Percentiles rank a stretch among this genome's conserved stretches.
These are phyloP conservation scores for Dicorynia guianensis DNA, from an alignment of 306 rosid species.

Conservation along the genomic window DNA sequence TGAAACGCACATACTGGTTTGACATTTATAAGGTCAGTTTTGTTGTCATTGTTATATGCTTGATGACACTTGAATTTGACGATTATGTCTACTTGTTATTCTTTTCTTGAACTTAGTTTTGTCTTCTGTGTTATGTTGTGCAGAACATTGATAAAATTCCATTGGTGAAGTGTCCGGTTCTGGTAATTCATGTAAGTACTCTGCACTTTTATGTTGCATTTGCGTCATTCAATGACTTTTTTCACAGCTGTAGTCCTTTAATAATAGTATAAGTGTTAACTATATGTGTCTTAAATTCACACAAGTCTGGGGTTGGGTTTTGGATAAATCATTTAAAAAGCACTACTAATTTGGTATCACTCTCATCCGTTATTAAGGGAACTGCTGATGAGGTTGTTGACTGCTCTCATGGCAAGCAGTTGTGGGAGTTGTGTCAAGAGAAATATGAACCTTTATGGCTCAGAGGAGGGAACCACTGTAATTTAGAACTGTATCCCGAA, in stretches of 20 bases:
- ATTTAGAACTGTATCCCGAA: conserved; percentile 72
- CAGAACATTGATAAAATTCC: conserved; percentile 89
- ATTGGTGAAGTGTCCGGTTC: conserved; percentile 75
- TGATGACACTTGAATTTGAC: conserved; percentile 18
- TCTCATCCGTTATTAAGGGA: conserved; percentile 54
- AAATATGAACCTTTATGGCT: conserved; percentile 83
- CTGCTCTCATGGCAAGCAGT: conserved; percentile 75
- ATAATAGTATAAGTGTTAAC: not conserved
- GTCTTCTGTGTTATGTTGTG: conserved; percentile 32
- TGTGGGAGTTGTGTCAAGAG: conserved; percentile 77
- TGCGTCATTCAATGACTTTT: not conserved
- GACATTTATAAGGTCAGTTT: conserved; percentile 77
- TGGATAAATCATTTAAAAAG: not conserved
- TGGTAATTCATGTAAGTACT: conserved; percentile 77
- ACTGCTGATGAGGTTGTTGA: conserved; percentile 81
- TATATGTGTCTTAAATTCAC: not conserved
- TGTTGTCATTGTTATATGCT: conserved; percentile 22
- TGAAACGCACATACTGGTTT: conserved; percentile 82
- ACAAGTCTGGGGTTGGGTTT: conserved; percentile 4
- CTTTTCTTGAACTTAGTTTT: conserved; percentile 27
- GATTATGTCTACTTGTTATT: not conserved
- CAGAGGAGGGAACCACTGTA: conserved; percentile 77
- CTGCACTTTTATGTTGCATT: not conserved
- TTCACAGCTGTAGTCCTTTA: not conserved
- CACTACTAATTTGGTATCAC: conserved; percentile 19